Evolutionary conservation across 257 asterid species (phyloP).

Genomic region (Capsicum baccatum): DNA sequence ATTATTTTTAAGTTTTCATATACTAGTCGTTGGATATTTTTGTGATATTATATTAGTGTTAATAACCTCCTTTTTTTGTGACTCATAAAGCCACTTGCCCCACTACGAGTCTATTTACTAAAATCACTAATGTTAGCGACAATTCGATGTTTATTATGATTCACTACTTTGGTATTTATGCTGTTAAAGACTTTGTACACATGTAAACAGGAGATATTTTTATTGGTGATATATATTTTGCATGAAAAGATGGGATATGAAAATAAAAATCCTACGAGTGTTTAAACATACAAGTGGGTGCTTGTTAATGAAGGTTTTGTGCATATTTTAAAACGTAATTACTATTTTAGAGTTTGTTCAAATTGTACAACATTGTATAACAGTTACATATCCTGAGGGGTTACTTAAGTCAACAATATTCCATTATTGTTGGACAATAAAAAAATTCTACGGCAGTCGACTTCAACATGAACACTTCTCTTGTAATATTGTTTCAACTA

Average conservation of each 20-base stretch:
- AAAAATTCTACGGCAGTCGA: not conserved
- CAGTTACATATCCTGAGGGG: not conserved
- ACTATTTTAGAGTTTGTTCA: not conserved
- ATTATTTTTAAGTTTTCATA: constrained; percentile 8
- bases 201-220: not conserved
- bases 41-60: not conserved
- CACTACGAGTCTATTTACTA: constrained; percentile 3
- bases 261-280: not conserved
- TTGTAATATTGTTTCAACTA: not conserved
- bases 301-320: not conserved
- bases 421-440: not conserved
- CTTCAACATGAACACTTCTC: constrained; percentile 2
- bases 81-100: not conserved
- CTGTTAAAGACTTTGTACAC: not conserved
- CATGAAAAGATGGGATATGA: not conserved
- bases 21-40: not conserved
- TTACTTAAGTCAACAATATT: not conserved
- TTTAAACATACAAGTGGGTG: not conserved
- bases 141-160: not conserved
- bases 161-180: not conserved
- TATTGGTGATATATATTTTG: not conserved
- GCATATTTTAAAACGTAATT: not conserved
- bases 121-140: not conserved
- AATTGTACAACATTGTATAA: not conserved
- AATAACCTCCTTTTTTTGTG: not conserved